Evolutionary conservation across 1,284 basidiomycete genomes (phyloP), one percentile per base, ranked within the genome.

Genomic region (Rhodotorula sp.): DNA sequence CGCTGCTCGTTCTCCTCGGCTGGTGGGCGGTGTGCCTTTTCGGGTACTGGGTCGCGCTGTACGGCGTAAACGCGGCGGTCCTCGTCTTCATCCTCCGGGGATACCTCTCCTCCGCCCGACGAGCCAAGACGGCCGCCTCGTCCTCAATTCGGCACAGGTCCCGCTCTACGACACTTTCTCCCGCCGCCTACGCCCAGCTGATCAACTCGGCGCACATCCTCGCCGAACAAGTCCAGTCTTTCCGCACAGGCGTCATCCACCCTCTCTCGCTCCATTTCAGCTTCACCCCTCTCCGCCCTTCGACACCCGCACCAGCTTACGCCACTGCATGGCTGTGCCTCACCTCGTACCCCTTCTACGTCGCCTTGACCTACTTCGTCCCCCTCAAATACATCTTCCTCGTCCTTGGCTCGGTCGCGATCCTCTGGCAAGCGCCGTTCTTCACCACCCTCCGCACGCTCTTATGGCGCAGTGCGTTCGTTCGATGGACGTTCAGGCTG

Each of bases 401-500:
- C 58, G 31, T 68, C 52, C 24, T 66, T 16, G 77, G 77, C 24
- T 63, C 67, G 10, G 31, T 73, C 40, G 72, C 62, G 18, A 65
- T 78, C 59, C 59, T 76, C 2, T 78, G 77, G 76, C 67, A 76
- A 28, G 76, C 77, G 4, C 73, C 74, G 9, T 78, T 76, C 70
- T 75, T 77, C 67, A 60, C 61, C 15, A 68, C 74, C 4, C 59
- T 78, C 11, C 63, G 75, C 9, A 44, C 37, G 4, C 58, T 74
- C 46, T 31, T 75, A 24, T 72, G 72, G 73, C 53, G 56, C 24
- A 62, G 58, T 31, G 69, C 67, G 4, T 34, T 50, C 31, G 59
- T 75, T 16, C 52, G 74, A 13, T 75, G 74, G 74, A 22, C n/a
- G 0, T 58, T 58, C 15, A 28, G 69, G 24, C 50, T 71, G 31